Percentiles rank a stretch among this genome's conserved stretches.
Conservation (phyloP, 2,329 filamentous ascomycete genomes). For the Aspergillus ruber region DNA sequence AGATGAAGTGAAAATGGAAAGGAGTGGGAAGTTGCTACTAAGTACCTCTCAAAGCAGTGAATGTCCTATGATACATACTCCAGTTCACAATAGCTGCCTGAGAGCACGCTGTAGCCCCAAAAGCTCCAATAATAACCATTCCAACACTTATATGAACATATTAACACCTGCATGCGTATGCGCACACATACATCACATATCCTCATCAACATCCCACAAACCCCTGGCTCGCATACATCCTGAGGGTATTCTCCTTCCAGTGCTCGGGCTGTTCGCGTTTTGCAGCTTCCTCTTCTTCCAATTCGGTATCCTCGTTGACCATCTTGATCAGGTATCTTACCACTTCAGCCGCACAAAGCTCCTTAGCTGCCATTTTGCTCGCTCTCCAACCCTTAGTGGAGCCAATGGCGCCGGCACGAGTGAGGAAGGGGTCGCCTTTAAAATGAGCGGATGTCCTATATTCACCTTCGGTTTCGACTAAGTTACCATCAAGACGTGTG, state of each 20-base stretch:
- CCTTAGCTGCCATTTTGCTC: conserved; percentile 6
- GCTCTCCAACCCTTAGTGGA: conserved; percentile 5
- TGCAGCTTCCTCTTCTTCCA: conserved; percentile 5
- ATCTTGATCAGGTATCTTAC: conserved; percentile 23
- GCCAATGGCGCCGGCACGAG: conserved; percentile 23
- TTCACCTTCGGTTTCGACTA: conserved; percentile 8
- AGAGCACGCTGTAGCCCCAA: too few species aligned
- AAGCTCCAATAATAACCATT: background rate
- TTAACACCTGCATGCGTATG: too few species aligned
- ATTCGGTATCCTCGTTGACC: conserved; percentile 19
- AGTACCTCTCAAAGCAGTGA: too few species aligned
- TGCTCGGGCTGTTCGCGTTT: conserved; percentile 2
- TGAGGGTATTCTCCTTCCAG: background rate
- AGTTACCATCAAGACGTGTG: conserved; percentile 5
- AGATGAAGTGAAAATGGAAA: too few species aligned
- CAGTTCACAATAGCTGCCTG: too few species aligned
- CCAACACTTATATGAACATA: background rate
- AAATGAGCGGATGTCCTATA: conserved; percentile 18
- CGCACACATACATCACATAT: background rate
- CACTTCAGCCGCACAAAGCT: conserved; percentile 20
- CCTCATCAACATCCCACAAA: background rate
- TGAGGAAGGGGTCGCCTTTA: conserved; percentile 20
- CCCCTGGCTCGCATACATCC: background rate
- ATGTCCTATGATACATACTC: too few species aligned
- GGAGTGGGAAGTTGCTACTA: too few species aligned